phyloP scores from a whole-genome alignment of 768 basidiomycete genomes.

The Termitomyces sp. region DNA sequence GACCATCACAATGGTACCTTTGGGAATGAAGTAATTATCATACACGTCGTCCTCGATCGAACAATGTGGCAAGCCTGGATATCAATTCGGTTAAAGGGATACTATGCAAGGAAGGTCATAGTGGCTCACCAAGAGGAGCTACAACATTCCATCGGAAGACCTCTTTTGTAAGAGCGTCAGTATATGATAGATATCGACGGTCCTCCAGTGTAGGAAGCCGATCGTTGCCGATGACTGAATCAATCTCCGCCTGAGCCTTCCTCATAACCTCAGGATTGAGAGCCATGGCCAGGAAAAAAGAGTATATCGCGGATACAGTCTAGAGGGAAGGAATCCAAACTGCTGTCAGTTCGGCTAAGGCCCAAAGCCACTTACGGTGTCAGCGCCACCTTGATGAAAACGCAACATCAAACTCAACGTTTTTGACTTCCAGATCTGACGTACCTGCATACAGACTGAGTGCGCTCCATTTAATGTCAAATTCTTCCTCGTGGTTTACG shows the following conservation, averaged over 20 bases:
- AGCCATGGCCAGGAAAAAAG: conserved; percentile 45
- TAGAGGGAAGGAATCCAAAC: conserved; percentile 22
- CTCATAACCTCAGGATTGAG: conserved; percentile 51
- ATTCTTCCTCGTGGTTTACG: too few relatives aligned
- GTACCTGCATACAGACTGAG: conserved; percentile 26
- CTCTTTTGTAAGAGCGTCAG: conserved; percentile 27
- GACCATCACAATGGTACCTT: too few relatives aligned
- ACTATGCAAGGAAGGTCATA: too few relatives aligned
- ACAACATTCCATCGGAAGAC: conserved; percentile 53
- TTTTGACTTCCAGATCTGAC: conserved; percentile 58
- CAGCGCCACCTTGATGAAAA: conserved; percentile 45
- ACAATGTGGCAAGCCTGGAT: conserved; percentile 50
- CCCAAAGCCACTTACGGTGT: conserved; percentile 31
- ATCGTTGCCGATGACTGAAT: too few relatives aligned
- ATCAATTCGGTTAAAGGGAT: too few relatives aligned
- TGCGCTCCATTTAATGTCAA: too few relatives aligned
- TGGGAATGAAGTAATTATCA: conserved; percentile 39
- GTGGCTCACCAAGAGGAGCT: conserved; percentile 21
- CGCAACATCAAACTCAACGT: conserved; percentile 37
- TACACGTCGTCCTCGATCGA: conserved; percentile 58
- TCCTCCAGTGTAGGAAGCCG: conserved; percentile 34
- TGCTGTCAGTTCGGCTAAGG: too few relatives aligned
- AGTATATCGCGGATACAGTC: conserved; percentile 39
- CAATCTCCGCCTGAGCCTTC: too few relatives aligned
- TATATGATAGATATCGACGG: conserved; percentile 54